A percentile compares a stretch with the other conserved stretches of the same genome.
These are phyloP conservation scores for Paracorniculantispora psalliotae DNA, from an alignment of 2,329 filamentous ascomycete genomes.

Conservation along the genomic window DNA sequence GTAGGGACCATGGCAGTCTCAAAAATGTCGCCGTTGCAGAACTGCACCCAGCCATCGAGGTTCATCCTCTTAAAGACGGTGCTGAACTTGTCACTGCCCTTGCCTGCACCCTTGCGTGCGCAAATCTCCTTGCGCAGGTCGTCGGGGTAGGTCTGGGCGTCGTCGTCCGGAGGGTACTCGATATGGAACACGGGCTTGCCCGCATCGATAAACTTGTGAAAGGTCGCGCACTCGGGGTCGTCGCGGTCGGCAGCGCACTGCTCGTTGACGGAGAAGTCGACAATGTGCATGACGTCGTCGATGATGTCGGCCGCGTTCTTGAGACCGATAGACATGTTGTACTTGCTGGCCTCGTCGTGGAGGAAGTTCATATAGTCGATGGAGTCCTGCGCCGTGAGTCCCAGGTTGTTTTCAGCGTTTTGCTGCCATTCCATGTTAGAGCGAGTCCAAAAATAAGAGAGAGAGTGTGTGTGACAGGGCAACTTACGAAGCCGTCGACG, in stretches of 20 bases:
- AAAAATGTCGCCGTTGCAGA: constrained; percentile 39
- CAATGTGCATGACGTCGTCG: constrained; percentile 36
- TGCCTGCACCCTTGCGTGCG: constrained; percentile 29
- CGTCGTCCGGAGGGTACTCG: constrained; percentile 52
- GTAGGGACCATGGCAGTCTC: constrained; percentile 17
- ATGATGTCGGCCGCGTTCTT: constrained; percentile 66
- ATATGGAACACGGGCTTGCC: constrained; percentile 69
- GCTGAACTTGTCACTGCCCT: constrained; percentile 49
- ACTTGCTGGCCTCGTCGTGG: constrained; percentile 44
- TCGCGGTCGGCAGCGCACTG: constrained; percentile 59
- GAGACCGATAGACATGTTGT: constrained; percentile 58
- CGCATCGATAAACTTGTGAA: constrained; percentile 51
- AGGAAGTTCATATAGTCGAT: constrained; percentile 58
- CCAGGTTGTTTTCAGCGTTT: constrained; percentile 58
- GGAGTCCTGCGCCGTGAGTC: constrained; percentile 51
- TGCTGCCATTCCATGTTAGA: constrained; percentile 18
- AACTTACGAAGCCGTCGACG: constrained; percentile 57
- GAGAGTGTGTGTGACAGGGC: not conserved
- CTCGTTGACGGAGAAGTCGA: constrained; percentile 67
- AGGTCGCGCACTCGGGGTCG: constrained; percentile 55
- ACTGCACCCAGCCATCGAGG: constrained; percentile 58
- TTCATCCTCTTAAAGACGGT: constrained; percentile 62
- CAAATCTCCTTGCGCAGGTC: constrained; percentile 33
- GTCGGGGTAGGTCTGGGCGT: constrained; percentile 24
- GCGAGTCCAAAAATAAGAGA: not conserved